Percentiles rank a stretch among this genome's conserved stretches.
Evolutionary conservation across 106 monocot species (phyloP).

Genomic region (Dendrobium chrysotoxum): DNA sequence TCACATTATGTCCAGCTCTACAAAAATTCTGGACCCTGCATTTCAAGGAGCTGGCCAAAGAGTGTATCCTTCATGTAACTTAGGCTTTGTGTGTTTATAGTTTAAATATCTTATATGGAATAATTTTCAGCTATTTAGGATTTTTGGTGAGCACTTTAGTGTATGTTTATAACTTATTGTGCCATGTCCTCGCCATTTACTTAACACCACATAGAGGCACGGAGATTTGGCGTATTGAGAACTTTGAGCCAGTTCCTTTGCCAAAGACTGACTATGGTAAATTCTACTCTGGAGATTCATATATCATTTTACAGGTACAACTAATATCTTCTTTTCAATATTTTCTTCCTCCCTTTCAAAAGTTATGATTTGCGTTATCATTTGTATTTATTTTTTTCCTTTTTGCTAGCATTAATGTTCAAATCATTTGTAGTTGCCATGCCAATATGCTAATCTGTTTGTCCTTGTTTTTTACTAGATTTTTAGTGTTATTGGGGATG

Average conservation of each 20-base stretch:
- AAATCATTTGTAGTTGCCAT: neutral
- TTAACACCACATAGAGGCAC: conserved; percentile 50
- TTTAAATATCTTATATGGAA: neutral
- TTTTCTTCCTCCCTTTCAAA: neutral
- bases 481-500: too few relatives aligned
- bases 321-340: too few relatives aligned
- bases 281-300: conserved; percentile 71
- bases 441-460: neutral
- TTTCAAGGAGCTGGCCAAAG: conserved; percentile 60
- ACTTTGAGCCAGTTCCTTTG: conserved; percentile 61
- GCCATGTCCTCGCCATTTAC: conserved; percentile 3
- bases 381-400: neutral
- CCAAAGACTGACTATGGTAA: conserved; percentile 59
- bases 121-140: neutral
- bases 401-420: neutral
- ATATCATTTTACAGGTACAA: conserved; percentile 67
- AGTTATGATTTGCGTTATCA: neutral
- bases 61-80: conserved; percentile 39
- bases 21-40: conserved; percentile 55
- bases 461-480: too few relatives aligned
- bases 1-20: conserved; percentile 27
- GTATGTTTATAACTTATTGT: neutral
- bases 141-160: neutral
- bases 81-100: neutral
- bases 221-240: conserved; percentile 72